These are phyloP conservation scores for Mrakia blollopis DNA, from an alignment of 768 basidiomycete genomes.

Conservation along the genomic window DNA sequence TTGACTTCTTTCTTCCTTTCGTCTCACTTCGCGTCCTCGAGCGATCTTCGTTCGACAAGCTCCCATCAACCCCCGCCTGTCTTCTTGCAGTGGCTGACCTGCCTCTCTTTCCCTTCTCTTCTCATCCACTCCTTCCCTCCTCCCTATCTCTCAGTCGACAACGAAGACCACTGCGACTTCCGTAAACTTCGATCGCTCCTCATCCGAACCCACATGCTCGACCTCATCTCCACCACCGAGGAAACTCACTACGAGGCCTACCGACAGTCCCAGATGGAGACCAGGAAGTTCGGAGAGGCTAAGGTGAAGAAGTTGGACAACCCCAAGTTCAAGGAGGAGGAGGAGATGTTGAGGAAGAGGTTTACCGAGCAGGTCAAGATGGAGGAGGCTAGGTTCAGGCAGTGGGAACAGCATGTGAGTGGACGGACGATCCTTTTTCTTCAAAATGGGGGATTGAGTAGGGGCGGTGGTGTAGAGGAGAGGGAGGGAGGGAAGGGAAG, in stretches of 20 bases:
- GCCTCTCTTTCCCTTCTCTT: not conserved
- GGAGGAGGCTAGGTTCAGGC: conserved; percentile 94
- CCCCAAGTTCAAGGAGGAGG: conserved; percentile 99
- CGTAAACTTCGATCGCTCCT: conserved; percentile 90
- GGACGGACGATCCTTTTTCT: not conserved
- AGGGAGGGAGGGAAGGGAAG: not conserved
- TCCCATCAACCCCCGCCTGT: not conserved
- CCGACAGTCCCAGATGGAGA: conserved; percentile 98
- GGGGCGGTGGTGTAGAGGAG: not conserved
- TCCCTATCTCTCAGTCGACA: conserved; percentile 67
- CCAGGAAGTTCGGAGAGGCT: conserved; percentile 95
- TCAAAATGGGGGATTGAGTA: not conserved
- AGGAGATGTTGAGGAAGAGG: conserved; percentile 89
- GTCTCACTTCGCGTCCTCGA: not conserved
- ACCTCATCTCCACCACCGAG: conserved; percentile 92
- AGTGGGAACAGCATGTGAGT: conserved; percentile 96
- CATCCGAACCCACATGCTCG: conserved; percentile 97
- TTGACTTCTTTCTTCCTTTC: not conserved
- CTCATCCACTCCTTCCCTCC: not conserved
- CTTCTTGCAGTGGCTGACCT: not conserved
- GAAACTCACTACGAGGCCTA: conserved; percentile 97
- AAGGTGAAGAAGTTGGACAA: conserved; percentile 99
- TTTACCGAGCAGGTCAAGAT: conserved; percentile 99
- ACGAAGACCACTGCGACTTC: conserved; percentile 99
- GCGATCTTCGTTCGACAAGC: not conserved